Base-by-base conservation (phyloP, 768 basidiomycete species). In the Mycena floridula region DNA sequence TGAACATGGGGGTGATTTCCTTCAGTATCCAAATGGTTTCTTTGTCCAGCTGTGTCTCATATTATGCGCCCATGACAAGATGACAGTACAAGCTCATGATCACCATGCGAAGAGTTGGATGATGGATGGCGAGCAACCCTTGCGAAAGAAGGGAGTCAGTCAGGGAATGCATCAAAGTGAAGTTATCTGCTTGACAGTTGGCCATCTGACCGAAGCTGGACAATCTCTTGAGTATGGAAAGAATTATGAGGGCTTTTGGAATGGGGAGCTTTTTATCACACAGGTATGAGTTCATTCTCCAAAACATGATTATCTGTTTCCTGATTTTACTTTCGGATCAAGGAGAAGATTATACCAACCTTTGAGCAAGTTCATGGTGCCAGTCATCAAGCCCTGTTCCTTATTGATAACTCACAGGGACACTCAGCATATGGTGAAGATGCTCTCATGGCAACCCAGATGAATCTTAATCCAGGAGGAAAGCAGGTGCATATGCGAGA, bases 81-180 rank as follows among this genome's bases (percentile, higher is more conserved):
- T 68, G 62, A 69, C 64, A 2, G 59, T 59, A 1, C 68, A 74
- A 42, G 58, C 66, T 35, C 59, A 74, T 51, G 60, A 71, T 54
- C 54, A 50, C 9, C 24, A 38, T n/a, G 54, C 47, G 38, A 59
- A 56, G 37, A 39, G 30, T 2, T 50, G 46, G 46, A 28, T 48
- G 2, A 41, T 43, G 16, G 26, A 54, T 38, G 50, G 44, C 13
- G 49, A 62, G 41, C 47, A 59, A 0, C 43, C 52, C 4, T 40
- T 67, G 25, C 45, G 44, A 42, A 64, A 65, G 50, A 67, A 67
- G 40, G 62, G 62, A 25, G 44, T 32, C n/a, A 61, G 64, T 3
- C 44, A 51, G 3, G 61, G 64, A 3, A 37, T 67, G 8, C 66
- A 69, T 47, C 56, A 58, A 16, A 60, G 58, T 35, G 60, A 66